Evolutionary conservation across 192 early-diverging fungal genomes (phyloP), one percentile per base, ranked within the genome.

Genomic region (Umbelopsis sp.): DNA sequence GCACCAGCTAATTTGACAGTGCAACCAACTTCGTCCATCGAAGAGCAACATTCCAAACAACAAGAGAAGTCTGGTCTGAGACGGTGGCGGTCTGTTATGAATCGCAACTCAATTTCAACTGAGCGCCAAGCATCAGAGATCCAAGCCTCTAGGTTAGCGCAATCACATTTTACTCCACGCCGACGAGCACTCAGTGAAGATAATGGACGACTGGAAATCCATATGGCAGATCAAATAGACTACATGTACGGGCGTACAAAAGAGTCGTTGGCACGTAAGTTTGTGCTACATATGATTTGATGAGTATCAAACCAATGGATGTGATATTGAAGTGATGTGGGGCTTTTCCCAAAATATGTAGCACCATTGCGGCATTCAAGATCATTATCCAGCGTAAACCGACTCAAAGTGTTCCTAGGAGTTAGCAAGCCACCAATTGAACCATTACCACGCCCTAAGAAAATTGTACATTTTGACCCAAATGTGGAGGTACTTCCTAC

Each of bases 341-440:
- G 37, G 2, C 37, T 10, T 10, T 1, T 6, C 10, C 5, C 5
- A 6, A 41, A 41, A 41, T 10, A 41, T 6, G 10, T 25, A 61
- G 55, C 55, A 35, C 55, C 16, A 61, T 25, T 61, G 9, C 55
- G 55, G 13, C 55, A 61, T 33, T 27, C 55, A 61, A 27, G 55
- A n/a, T 61, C 55, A 15, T 18, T 61, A 16, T 33, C 55, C 55
- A 61, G 55, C 33, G 25, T 61, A 4, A 61, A 61, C 15, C 55
- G 55, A 10, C 55, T 61, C 12, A 61, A 61, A 30, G 55, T 35
- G 16, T n/a, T 61, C 3, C 30, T 35, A 7, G 55, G 55, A 6
- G 55, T 61, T 5, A 15, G 55, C 10, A 41, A 41, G 1, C 2
- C 33, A 6, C 55, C 27, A 35, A 11, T 7, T 7, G 55, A 61